These are phyloP conservation scores for Penicillium bovifimosum DNA, from an alignment of 495 filamentous ascomycete species.

Conservation along the genomic window DNA sequence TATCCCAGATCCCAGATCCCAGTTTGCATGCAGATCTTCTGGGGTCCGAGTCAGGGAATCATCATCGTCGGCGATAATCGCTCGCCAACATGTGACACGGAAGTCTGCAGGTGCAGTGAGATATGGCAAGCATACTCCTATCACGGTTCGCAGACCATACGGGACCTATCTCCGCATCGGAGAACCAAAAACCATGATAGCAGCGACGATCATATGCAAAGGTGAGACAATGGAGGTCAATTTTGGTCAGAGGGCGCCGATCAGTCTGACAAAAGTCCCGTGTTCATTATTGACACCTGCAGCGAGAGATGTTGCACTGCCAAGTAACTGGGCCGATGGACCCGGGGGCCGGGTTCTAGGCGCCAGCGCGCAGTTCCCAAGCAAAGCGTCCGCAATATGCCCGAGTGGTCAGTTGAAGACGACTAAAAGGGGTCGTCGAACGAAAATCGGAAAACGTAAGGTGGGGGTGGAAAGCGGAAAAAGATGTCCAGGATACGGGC, in stretches of 20 bases:
- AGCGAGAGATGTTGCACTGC: neutral
- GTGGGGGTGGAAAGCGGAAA: neutral
- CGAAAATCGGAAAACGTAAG: neutral
- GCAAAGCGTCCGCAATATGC: neutral
- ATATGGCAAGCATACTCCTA: slow-evolving; percentile 19
- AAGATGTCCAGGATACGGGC: neutral
- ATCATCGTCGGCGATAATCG: neutral
- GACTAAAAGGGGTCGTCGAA: neutral
- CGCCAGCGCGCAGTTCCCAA: neutral
- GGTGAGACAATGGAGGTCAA: slow-evolving; percentile 1
- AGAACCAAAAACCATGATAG: slow-evolving; percentile 2
- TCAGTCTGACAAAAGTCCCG: neutral
- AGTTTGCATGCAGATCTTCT: neutral
- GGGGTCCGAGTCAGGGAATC: neutral
- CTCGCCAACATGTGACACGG: neutral
- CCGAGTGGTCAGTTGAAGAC: neutral
- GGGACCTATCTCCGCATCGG: slow-evolving; percentile 10
- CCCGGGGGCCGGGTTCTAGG: neutral
- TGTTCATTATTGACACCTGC: neutral
- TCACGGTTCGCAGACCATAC: neutral
- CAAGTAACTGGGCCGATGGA: neutral
- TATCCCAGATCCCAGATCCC: neutral
- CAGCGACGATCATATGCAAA: slow-evolving; percentile 19
- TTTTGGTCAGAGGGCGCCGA: neutral
- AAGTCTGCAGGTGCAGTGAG: slow-evolving; percentile 13